These are phyloP conservation scores for Apostasia ramifera DNA, from an alignment of 106 monocot genomes.

Conservation along the genomic window DNA sequence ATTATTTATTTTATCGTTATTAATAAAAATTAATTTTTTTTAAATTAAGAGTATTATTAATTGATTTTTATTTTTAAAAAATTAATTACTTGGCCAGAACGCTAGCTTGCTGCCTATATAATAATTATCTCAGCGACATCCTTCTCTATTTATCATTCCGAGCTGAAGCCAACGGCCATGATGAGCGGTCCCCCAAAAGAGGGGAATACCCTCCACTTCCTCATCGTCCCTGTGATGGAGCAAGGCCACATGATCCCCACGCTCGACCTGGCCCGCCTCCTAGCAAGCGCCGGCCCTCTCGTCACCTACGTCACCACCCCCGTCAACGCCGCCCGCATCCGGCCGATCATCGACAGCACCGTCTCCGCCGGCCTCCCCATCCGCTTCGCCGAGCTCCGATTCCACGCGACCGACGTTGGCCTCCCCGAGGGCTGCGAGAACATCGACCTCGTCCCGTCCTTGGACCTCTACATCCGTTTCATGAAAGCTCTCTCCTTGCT, in stretches of 20 bases:
- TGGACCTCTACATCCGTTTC: neutral
- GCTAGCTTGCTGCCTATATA: too few species aligned
- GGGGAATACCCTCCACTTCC: neutral
- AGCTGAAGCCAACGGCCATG: too few species aligned
- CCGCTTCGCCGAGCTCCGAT: conserved; percentile 10
- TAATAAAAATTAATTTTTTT: too few species aligned
- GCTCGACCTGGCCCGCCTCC: conserved; percentile 28
- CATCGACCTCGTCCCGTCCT: neutral
- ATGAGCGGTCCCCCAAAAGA: too few species aligned
- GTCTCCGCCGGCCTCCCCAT: neutral
- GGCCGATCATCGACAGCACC: neutral
- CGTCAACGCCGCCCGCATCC: conserved; percentile 10
- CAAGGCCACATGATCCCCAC: conserved; percentile 39
- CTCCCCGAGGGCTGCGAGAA: conserved; percentile 17
- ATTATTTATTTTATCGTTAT: too few species aligned
- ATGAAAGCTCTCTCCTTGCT: neutral
- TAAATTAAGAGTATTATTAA: too few species aligned
- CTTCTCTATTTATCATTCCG: too few species aligned
- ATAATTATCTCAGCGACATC: too few species aligned
- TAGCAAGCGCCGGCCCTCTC: conserved; percentile 14
- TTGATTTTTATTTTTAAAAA: too few species aligned
- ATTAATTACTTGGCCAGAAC: too few species aligned
- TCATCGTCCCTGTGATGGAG: conserved; percentile 43
- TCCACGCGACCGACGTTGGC: conserved; percentile 1
- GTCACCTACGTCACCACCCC: conserved; percentile 30